Base-by-base conservation (phyloP, 176 grass and related monocot species). In the Puccinellia tenuiflora region DNA sequence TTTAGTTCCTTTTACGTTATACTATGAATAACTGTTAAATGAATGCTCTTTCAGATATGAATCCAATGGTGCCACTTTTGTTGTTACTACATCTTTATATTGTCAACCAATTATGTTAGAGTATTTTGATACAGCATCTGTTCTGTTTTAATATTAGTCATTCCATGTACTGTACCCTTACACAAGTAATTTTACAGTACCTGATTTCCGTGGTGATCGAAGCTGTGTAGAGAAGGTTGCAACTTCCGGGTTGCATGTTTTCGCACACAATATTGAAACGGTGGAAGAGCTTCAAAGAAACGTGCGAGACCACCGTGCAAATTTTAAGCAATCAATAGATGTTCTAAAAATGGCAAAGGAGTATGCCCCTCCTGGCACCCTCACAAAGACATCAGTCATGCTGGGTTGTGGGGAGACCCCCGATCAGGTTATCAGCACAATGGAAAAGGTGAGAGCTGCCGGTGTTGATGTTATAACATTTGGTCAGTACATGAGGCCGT, bases 401-500 rank as follows among this genome's bases (percentile, higher is more conserved):
- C 50, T 98, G 37, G 96, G 96, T 30, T 98, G 96, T 55, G 92
- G 96, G 31, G 96, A 98, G 76, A 98, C 91, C 39, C 87, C 91
- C 0, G 92, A 98, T 86, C 92, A 95, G 82, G 85, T 98, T 73
- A 88, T 95, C 43, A 88, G 92, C 82, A 95, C 93, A 33, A 98
- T 93, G 96, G 92, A 98, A 64, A 95, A 98, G 81, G 91, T 98
- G 7, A 85, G 96, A 47, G 91, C 90, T 78, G 92, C 92, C 63
- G 96, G 85, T 78, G 96, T 98, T 73, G 96, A 98, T 87, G 96
- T 98, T 43, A 95, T 98, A 73, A 98, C 96, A 67, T 95, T 98
- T 88, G 96, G 96, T 72, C 96, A 98, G 74, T 98, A 98, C 83
- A 95, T 98, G 96, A 91, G 96, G 43, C 96, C 96, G 29, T 98